Evolutionary conservation across 805 yeast species (phyloP), one percentile per base, ranked within the genome.

Genomic region (Kodamaea jinghongensis): DNA sequence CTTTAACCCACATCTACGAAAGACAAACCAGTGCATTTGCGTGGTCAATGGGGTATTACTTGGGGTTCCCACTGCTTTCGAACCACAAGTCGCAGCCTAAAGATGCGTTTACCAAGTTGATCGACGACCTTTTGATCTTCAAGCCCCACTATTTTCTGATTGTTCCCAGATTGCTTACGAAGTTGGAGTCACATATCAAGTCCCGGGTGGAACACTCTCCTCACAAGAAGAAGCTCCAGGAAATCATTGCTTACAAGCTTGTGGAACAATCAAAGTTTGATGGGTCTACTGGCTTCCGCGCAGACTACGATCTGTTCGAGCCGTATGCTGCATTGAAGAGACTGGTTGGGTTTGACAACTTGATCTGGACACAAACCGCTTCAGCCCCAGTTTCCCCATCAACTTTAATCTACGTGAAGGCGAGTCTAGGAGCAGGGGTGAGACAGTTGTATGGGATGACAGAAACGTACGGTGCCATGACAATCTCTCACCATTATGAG

Each of bases 1-100:
- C 84, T 4, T 58, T 79, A 46, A 81, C 83, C 2, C 83, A 78
- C 52, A 78, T 78, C 31, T 76, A 70, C 44, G 81, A 78, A 53
- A 63, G 83, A 49, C 65, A 68, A 41, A 64, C 66, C 31, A 45
- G 72, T n/a, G 65, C 69, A 11, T 65, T 66, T 47, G 73, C 66
- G 22, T 44, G 79, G 29, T 46, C 70, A 12, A 56, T 58, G 38
- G 86, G 86, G 27, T 69, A 66, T 37, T 65, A 67, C 15, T 54
- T 75, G 36, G 84, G 79, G 1, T 81, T 77, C 55, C 77, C 82
- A 16, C 58, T 49, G 36, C 20, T 27, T 12, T 12, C 42, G n/a
- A 32, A 31, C 13, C 7, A n/a, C 25, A 28, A 33, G 9, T 23
- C 37, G 4, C n/a, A 23, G 3, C 34, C 43, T n/a, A 35, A 28